Base-by-base conservation (phyloP, 164 flowering plant species). In the Vitis labrusca region DNA sequence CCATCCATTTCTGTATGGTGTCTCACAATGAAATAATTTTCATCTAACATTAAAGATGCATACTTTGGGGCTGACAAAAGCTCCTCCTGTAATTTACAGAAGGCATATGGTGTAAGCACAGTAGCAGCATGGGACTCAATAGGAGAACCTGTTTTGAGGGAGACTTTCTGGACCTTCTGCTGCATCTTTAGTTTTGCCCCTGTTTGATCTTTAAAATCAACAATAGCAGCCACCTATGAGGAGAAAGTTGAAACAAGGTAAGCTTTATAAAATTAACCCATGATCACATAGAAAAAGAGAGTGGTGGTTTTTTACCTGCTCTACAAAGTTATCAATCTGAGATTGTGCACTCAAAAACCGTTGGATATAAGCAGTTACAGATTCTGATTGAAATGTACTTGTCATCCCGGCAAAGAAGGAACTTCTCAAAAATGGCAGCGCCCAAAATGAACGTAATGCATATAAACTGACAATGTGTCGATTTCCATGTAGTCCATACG, bases 71-170 rank as follows among this genome's bases (percentile, higher is more conserved):
- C 92, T 73, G 86, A 74, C 14, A 84, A 82, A 61, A 92, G 88
- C 75, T 92, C 90, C 51, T 90, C 94, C 76, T 92, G 93, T 29
- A 92, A 80, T 73, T 85, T 85, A 57, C 78, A 50, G 56, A 92
- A 90, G 63, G 97, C 95, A 72, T 82, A 85, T 30, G 97, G 92
- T 59, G 94, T 90, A 54, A 92, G 85, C 68, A 92, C 79, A 62
- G 85, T 61, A 52, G 90, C 90, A 61, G 97, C 95, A 79, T 92
- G 90, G 3, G 89, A 85, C 74, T 92, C 97, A 59, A 90, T 83
- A 15, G 95, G 97, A 37, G 97, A 89, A 30, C 93, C 93, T 0
- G 92, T 86, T 84, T 87, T 89, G 32, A 89, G 85, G 71, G 76
- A 66, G 52, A 85, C 79, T 74, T 85, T 89, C 47, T 80, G 84